Evolutionary conservation across 176 grass and related monocot genomes (phyloP).

Genomic region (Carex pumila): DNA sequence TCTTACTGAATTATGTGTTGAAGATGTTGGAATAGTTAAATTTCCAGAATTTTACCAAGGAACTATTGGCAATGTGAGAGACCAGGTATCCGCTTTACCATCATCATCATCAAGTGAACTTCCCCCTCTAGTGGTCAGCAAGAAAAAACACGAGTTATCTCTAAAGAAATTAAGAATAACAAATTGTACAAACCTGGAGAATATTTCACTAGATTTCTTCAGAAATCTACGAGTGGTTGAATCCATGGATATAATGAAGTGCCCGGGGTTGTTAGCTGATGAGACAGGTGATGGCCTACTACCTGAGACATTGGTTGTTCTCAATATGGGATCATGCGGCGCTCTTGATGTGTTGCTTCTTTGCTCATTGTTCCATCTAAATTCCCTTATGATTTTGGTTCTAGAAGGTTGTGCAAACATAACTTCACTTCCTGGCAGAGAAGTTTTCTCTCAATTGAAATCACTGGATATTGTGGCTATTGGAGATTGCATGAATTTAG

Average conservation of each 20-base stretch:
- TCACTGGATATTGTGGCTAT: slow-evolving; percentile 16
- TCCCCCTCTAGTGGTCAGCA: slow-evolving; percentile 2
- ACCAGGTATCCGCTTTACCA: neutral
- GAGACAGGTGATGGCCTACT: neutral
- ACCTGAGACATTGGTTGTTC: slow-evolving; percentile 12
- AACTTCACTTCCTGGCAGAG: slow-evolving; percentile 19
- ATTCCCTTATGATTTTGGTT: slow-evolving; percentile 14
- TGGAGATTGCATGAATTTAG: slow-evolving; percentile 28
- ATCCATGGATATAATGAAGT: slow-evolving; percentile 18
- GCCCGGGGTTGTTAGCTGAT: slow-evolving; percentile 14
- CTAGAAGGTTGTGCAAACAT: slow-evolving; percentile 33
- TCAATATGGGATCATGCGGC: slow-evolving; percentile 32
- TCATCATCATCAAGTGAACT: neutral
- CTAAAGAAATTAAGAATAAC: slow-evolving; percentile 27
- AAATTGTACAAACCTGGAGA: slow-evolving; percentile 25
- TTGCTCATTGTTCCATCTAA: slow-evolving; percentile 26
- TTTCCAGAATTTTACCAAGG: slow-evolving; percentile 22
- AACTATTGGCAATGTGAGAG: neutral
- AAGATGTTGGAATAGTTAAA: slow-evolving; percentile 7
- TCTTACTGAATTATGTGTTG: slow-evolving; percentile 22
- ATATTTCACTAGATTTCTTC: slow-evolving; percentile 26
- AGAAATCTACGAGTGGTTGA: slow-evolving; percentile 13
- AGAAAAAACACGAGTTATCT: slow-evolving; percentile 15
- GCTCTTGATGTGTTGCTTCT: slow-evolving; percentile 23
- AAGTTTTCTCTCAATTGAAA: slow-evolving; percentile 25